Conservation (phyloP, 139 green algal genomes). For the Nannochloris sp. region DNA sequence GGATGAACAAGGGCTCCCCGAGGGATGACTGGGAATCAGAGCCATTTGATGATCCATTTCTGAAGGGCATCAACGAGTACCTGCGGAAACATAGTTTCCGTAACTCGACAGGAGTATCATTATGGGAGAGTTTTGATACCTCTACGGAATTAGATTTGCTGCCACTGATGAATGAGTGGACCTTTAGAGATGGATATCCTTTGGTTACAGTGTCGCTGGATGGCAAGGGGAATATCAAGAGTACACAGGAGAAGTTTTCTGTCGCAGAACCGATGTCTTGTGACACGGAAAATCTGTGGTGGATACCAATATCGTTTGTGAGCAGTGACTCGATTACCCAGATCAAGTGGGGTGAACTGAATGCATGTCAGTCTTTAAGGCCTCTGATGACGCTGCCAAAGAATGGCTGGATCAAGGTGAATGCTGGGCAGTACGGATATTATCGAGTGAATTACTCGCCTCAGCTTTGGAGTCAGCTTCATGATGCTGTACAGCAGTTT, state of each 20-base stretch:
- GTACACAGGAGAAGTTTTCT: conserved; percentile 25
- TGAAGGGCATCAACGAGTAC: conserved; percentile 35
- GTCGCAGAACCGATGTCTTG: conserved; percentile 4
- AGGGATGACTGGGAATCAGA: background rate
- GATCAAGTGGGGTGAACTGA: conserved; percentile 20
- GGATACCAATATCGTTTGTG: conserved; percentile 29
- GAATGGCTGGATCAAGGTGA: conserved; percentile 56
- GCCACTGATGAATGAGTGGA: conserved; percentile 33
- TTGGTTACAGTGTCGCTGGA: conserved; percentile 24
- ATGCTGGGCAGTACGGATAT: conserved; percentile 47
- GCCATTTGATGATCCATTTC: conserved; percentile 23
- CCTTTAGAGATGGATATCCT: conserved; percentile 36
- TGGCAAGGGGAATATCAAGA: background rate
- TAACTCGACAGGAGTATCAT: conserved; percentile 13
- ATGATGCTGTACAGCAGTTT: conserved; percentile 13
- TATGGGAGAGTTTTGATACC: conserved; percentile 29
- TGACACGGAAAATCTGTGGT: conserved; percentile 24
- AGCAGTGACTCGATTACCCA: background rate
- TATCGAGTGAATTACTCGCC: conserved; percentile 53
- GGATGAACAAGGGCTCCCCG: conserved; percentile 33
- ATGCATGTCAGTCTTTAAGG: conserved; percentile 7
- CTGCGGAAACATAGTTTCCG: conserved; percentile 21
- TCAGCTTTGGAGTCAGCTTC: conserved; percentile 34
- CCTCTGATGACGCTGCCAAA: background rate
- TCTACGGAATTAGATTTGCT: conserved; percentile 6